These are phyloP conservation scores for Sphagnum fallax DNA, from an alignment of 228 moss, liverwort and hornwort species.

Conservation along the genomic window DNA sequence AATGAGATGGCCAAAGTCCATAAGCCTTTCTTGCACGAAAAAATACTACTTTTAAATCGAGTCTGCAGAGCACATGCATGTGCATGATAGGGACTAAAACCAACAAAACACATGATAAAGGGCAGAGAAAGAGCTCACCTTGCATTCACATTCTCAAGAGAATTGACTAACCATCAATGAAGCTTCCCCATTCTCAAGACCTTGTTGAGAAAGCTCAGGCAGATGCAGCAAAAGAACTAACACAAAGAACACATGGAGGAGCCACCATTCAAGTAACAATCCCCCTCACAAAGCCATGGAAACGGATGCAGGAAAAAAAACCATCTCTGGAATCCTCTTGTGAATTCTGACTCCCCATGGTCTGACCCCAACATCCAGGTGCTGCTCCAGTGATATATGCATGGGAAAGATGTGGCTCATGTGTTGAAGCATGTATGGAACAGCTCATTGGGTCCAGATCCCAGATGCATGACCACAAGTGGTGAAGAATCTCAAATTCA, in stretches of 20 bases:
- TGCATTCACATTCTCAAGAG: conserved; percentile 53
- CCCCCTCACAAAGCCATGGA: too few relatives aligned
- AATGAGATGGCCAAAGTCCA: conserved; percentile 16
- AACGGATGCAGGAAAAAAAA: not conserved
- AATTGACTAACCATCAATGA: conserved; percentile 32
- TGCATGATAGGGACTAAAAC: conserved; percentile 8
- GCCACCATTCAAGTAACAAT: too few relatives aligned
- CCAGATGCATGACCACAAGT: conserved; percentile 49
- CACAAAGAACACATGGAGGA: conserved; percentile 9
- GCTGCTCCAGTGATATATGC: conserved; percentile 32
- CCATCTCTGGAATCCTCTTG: conserved; percentile 30
- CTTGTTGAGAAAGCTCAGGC: conserved; percentile 1
- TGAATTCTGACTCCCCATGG: conserved; percentile 12
- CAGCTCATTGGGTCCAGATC: conserved; percentile 22
- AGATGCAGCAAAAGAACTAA: conserved; percentile 8
- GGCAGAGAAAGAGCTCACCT: conserved; percentile 47
- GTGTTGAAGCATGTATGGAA: conserved; percentile 35
- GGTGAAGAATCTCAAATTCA: conserved; percentile 47
- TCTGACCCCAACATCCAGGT: conserved; percentile 28
- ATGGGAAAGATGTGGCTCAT: conserved; percentile 22
- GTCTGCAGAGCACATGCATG: conserved; percentile 4
- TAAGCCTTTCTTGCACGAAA: conserved; percentile 18
- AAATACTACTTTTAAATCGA: conserved; percentile 7
- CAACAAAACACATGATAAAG: conserved; percentile 10
- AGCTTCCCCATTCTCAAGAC: conserved; percentile 38